Conservation (phyloP, 148 eudicot species). For the Cornus suecica region DNA sequence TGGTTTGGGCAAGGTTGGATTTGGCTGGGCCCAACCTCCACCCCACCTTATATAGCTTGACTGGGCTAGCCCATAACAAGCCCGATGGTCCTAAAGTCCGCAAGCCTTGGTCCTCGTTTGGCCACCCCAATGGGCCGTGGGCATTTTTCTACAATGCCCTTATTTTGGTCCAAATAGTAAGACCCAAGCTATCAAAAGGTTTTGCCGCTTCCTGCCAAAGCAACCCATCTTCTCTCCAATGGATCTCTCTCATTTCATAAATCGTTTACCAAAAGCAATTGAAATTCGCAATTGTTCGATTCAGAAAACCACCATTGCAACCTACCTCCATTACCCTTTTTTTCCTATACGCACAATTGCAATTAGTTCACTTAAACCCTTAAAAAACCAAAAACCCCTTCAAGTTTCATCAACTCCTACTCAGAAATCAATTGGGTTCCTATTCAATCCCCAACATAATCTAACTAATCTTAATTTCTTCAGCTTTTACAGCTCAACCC, state of each 20-base stretch:
- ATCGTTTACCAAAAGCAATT: conserved; percentile 10
- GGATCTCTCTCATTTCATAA: conserved; percentile 23
- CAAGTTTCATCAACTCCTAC: conserved; percentile 1
- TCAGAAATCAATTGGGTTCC: conserved; percentile 1
- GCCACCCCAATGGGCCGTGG: too few species aligned
- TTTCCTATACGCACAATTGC: background rate
- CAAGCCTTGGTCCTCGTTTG: too few species aligned
- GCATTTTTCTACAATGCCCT: too few species aligned
- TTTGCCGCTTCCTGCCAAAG: background rate
- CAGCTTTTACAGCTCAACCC: conserved; percentile 30
- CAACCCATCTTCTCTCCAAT: conserved; percentile 11
- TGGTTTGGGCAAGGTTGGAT: too few species aligned
- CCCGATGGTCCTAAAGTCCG: too few species aligned
- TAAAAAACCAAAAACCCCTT: background rate
- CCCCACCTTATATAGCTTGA: too few species aligned
- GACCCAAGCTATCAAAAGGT: too few species aligned
- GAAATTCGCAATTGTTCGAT: background rate
- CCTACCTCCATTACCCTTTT: background rate
- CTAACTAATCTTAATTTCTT: conserved; percentile 8
- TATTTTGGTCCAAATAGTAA: too few species aligned
- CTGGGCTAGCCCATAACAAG: too few species aligned
- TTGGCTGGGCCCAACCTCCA: too few species aligned
- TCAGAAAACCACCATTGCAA: background rate
- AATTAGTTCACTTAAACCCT: conserved; percentile 5
- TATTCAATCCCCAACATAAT: background rate